Evolutionary conservation across 176 grass and related monocot species (phyloP), one percentile per base, ranked within the genome.

Genomic region (Tillandsia fasciculata): DNA sequence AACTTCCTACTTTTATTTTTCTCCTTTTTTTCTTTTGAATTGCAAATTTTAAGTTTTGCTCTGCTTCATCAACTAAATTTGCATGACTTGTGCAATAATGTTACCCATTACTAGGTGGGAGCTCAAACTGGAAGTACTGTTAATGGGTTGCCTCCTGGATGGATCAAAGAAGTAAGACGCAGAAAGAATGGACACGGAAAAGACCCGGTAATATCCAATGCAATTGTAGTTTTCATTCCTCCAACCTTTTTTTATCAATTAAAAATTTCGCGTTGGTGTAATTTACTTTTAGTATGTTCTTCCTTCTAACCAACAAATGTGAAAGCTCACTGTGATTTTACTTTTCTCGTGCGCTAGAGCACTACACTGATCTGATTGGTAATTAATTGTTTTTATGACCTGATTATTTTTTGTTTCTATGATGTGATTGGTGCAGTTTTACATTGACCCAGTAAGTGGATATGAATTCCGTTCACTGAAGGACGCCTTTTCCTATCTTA

Each of bases 381-480:
- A 42, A 5, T 13, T 17, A 11, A 10, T 50, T 51, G 17, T 13
- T 69, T 23, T 22, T 27, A 29, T 10, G 61, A 49, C 13, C 54
- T 59, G 63, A 14, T 27, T 53, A 58, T 68, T 50, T 2, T 27
- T 47, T 56, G 26, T 50, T 51, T 58, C 10, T 71, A 14, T 79
- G 23, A 56, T 9, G 59, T 59, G 24, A 17, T 71, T 18, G 48
- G 8, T 24, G 50, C 76, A 85, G 77, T 11, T 66, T 59, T 80
- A 85, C 73, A 67, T 80, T 71, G 82, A 85, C 63, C 77, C 76
- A 23, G 69, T 26, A 17, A 80, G 72, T 66, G 67, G 72, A 70
- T 80, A 80, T 80, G 66, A 47, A 74, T 85, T 80, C 70, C 66
- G 20, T 26, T 79, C 82, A 26, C 68, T 64, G 70, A 85, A 85